Evolutionary conservation across 1,284 basidiomycete genomes (phyloP).

Genomic region (Mrakiaceae sp.): DNA sequence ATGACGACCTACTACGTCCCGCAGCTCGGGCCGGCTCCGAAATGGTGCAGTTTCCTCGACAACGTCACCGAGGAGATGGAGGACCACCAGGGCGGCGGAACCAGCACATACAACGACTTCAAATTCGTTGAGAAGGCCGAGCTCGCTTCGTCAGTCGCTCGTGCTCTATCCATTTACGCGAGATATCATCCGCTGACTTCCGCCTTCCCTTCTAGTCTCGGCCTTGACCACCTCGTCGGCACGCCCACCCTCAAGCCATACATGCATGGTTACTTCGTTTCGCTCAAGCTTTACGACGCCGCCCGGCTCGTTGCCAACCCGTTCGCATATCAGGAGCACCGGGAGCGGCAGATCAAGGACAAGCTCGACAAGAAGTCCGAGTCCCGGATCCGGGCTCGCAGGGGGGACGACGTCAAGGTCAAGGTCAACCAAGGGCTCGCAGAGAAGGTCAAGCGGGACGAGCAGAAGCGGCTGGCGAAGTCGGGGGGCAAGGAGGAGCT

Average conservation of each 20-base stretch:
- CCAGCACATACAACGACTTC: slow-evolving; percentile 77
- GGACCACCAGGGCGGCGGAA: slow-evolving; percentile 47
- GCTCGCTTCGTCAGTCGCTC: slow-evolving; percentile 56
- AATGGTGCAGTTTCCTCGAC: slow-evolving; percentile 96
- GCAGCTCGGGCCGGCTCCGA: slow-evolving; percentile 87
- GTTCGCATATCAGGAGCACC: slow-evolving; percentile 86
- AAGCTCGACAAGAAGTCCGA: slow-evolving; percentile 91
- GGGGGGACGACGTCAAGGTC: slow-evolving; percentile 46
- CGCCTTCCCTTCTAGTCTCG: slow-evolving; percentile 45
- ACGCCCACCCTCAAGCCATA: slow-evolving; percentile 93
- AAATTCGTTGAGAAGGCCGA: slow-evolving; percentile 91
- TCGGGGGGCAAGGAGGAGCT: slow-evolving; percentile 34
- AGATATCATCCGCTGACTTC: slow-evolving; percentile 14
- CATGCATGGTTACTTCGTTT: slow-evolving; percentile 99
- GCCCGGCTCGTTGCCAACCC: slow-evolving; percentile 93
- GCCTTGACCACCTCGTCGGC: slow-evolving; percentile 87
- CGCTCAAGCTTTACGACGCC: slow-evolving; percentile 88
- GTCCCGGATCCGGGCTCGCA: slow-evolving; percentile 73
- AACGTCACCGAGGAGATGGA: slow-evolving; percentile 97
- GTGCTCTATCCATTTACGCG: background rate
- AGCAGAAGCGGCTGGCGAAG: slow-evolving; percentile 44
- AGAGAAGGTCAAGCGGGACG: slow-evolving; percentile 65
- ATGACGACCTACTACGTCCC: slow-evolving; percentile 90
- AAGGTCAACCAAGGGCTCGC: slow-evolving; percentile 91
- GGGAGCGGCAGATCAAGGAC: slow-evolving; percentile 72